Evolutionary conservation across 805 yeast genomes (phyloP).

Genomic region (Ogataea henricii): DNA sequence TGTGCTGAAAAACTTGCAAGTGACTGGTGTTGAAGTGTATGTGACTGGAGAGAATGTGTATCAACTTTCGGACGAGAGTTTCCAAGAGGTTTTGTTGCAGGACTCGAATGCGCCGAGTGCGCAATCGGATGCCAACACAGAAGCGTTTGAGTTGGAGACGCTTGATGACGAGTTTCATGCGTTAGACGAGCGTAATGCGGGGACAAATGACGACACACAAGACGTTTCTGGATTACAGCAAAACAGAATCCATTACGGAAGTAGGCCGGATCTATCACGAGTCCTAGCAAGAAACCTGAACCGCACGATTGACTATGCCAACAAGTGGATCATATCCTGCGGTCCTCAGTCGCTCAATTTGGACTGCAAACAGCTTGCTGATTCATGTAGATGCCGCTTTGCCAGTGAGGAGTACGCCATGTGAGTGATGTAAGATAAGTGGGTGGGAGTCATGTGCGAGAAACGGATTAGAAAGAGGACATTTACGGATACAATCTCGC

Average conservation of each 20-base stretch:
- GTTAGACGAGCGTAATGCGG: conserved; percentile 10
- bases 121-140: conserved; percentile 2
- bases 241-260: conserved; percentile 32
- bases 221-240: not conserved
- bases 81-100: conserved; percentile 9
- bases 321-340: conserved; percentile 59
- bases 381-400: conserved; percentile 37
- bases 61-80: not conserved
- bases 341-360: conserved; percentile 52
- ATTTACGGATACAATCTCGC: too few relatives aligned
- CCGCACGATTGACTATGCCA: conserved; percentile 36
- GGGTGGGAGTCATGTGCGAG: too few relatives aligned
- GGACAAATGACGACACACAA: not conserved
- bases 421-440: conserved; percentile 15
- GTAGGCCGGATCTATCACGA: conserved; percentile 46
- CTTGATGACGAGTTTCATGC: conserved; percentile 25
- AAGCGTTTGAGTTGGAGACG: conserved; percentile 31
- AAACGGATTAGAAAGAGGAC: not conserved
- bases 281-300: conserved; percentile 33
- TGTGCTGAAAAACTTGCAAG: conserved; percentile 42
- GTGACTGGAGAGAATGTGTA: conserved; percentile 32
- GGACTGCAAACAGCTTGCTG: conserved; percentile 44
- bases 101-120: not conserved
- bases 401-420: conserved; percentile 47
- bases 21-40: conserved; percentile 40